phyloP scores from a whole-genome alignment of 768 basidiomycete genomes.

The Phaeotremella fagi region DNA sequence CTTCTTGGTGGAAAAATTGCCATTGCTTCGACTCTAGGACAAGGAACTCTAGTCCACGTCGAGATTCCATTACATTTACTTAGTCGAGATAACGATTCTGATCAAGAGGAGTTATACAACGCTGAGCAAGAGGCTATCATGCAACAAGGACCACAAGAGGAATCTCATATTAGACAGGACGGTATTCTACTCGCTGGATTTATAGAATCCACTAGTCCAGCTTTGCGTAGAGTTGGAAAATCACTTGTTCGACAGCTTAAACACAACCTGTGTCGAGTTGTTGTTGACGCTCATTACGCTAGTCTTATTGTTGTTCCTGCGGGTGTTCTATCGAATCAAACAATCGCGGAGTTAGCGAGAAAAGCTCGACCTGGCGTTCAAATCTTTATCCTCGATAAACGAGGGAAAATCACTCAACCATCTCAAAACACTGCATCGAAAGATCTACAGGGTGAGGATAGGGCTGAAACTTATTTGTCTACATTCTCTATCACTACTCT shows the following conservation, averaged over 20 bases:
- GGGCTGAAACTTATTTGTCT: slow-evolving; percentile 1
- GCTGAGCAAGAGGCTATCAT: no score
- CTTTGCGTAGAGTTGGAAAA: slow-evolving; percentile 26
- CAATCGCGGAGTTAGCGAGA: slow-evolving; percentile 15
- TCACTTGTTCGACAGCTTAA: slow-evolving; percentile 30
- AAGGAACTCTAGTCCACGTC: slow-evolving; percentile 40
- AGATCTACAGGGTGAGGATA: neutral
- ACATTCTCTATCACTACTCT: slow-evolving; percentile 9
- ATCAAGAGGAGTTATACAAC: slow-evolving; percentile 25
- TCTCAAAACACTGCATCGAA: neutral
- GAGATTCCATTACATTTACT: slow-evolving; percentile 38
- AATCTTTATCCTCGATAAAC: slow-evolving; percentile 18
- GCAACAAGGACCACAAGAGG: neutral
- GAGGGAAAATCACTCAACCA: neutral
- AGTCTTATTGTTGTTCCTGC: slow-evolving; percentile 31
- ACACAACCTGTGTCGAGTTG: slow-evolving; percentile 28
- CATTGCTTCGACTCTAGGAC: slow-evolving; percentile 29
- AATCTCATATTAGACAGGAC: slow-evolving; percentile 11
- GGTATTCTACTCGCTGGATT: slow-evolving; percentile 24
- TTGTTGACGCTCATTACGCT: slow-evolving; percentile 23
- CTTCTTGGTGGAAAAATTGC: slow-evolving; percentile 43
- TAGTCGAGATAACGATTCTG: slow-evolving; percentile 32
- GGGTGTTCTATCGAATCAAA: neutral
- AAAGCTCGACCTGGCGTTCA: slow-evolving; percentile 20
- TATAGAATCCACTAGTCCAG: slow-evolving; percentile 11